phyloP scores from a whole-genome alignment of 306 rosid species.

The Oemleria cerasiformis region DNA sequence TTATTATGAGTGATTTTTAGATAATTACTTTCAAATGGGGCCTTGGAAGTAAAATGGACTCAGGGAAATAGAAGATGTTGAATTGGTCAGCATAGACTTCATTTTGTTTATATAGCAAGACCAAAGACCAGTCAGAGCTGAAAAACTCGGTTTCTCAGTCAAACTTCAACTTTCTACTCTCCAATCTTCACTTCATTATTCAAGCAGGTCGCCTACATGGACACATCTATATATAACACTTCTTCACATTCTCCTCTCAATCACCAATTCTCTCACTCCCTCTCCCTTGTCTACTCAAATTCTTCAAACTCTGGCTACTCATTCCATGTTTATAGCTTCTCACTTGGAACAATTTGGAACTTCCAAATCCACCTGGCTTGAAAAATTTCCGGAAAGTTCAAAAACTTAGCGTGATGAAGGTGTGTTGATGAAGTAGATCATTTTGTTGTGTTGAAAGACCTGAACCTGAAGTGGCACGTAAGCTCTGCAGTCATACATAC shows the following conservation, averaged over 20 bases:
- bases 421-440: neutral
- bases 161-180: constrained; percentile 35
- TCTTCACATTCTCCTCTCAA: constrained; percentile 7
- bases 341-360: constrained; percentile 20
- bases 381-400: constrained; percentile 16
- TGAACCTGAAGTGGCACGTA: constrained; percentile 14
- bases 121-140: constrained; percentile 57
- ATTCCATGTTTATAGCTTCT: constrained; percentile 35
- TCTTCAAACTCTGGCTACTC: constrained; percentile 17
- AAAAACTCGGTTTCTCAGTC: constrained; percentile 58
- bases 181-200: neutral
- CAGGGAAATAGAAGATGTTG: constrained; percentile 3
- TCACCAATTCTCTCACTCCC: constrained; percentile 10
- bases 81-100: constrained; percentile 47
- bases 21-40: too few relatives aligned
- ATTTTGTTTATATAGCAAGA: constrained; percentile 2
- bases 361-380: constrained; percentile 21
- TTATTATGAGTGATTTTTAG: too few relatives aligned
- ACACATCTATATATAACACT: constrained; percentile 22
- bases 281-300: constrained; percentile 13
- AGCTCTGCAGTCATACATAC: neutral
- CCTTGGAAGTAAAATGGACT: too few relatives aligned
- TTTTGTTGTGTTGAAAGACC: neutral
- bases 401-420: constrained; percentile 15
- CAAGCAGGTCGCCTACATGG: neutral